These are phyloP conservation scores for Tilletiaria anomala DNA, from an alignment of 1,284 basidiomycete genomes.

Conservation along the genomic window DNA sequence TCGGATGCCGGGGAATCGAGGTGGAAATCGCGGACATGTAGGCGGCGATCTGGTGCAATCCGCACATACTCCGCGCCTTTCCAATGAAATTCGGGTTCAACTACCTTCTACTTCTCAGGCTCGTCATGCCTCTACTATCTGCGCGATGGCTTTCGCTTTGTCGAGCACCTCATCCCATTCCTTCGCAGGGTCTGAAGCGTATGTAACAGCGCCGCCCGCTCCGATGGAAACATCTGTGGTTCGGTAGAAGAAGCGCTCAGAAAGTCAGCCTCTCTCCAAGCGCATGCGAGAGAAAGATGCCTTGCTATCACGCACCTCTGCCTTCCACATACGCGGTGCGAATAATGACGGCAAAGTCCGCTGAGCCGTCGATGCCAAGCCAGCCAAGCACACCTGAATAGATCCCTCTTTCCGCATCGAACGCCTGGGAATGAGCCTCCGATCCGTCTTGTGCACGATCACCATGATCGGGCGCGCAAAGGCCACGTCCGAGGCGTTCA, in stretches of 20 bases:
- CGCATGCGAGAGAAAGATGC: not conserved
- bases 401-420: conserved; percentile 48
- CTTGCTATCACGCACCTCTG: conserved; percentile 19
- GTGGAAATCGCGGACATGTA: no score
- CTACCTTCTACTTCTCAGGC: no score
- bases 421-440: not conserved
- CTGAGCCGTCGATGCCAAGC: conserved; percentile 71
- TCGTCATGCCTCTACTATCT: no score
- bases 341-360: conserved; percentile 91
- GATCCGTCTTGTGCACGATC: not conserved
- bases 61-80: no score
- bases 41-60: no score
- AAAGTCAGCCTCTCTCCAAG: not conserved
- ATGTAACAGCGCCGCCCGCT: conserved; percentile 90
- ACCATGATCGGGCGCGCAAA: no score
- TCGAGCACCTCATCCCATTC: conserved; percentile 91
- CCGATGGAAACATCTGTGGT: conserved; percentile 48
- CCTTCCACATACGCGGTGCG: conserved; percentile 75
- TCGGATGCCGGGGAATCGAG: no score
- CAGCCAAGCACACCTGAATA: conserved; percentile 82
- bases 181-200: conserved; percentile 64
- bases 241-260: not conserved
- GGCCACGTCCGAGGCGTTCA: conserved; percentile 45
- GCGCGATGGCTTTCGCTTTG: conserved; percentile 46
- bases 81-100: no score